These are phyloP conservation scores for Aspergillus proliferans DNA, from an alignment of 2,329 filamentous ascomycete genomes.

Conservation along the genomic window DNA sequence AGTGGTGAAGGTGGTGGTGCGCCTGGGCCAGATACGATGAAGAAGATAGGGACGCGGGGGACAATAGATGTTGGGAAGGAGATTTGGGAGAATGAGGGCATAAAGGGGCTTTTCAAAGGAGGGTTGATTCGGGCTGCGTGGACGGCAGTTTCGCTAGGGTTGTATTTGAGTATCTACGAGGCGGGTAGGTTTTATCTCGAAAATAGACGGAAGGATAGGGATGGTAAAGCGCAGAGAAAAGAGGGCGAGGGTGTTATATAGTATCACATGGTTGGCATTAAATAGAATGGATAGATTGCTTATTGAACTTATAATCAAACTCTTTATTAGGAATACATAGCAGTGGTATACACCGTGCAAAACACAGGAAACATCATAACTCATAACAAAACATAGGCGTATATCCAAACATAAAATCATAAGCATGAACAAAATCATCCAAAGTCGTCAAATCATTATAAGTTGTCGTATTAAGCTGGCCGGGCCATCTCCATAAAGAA, in stretches of 20 bases:
- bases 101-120: conserved; percentile 68
- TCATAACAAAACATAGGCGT: conserved; percentile 3
- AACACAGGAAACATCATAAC: neutral
- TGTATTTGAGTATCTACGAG: conserved; percentile 85
- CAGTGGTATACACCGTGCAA: too few species aligned
- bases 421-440: conserved; percentile 3
- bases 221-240: neutral
- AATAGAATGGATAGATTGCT: too few species aligned
- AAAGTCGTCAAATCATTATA: neutral
- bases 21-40: conserved; percentile 1
- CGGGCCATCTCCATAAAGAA: too few species aligned
- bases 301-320: too few species aligned
- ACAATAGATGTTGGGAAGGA: conserved; percentile 58
- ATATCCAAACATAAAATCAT: conserved; percentile 2
- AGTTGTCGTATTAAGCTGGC: too few species aligned
- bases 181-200: conserved; percentile 60
- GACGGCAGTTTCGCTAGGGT: conserved; percentile 74
- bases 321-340: too few species aligned
- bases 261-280: neutral
- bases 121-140: conserved; percentile 66
- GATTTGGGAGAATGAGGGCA: conserved; percentile 60
- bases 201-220: conserved; percentile 20
- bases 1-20: conserved; percentile 4
- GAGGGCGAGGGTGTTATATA: conserved; percentile 5
- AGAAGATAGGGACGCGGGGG: conserved; percentile 29